Evolutionary conservation across 306 rosid genomes (phyloP).

Genomic region (Quercus engelmannii): DNA sequence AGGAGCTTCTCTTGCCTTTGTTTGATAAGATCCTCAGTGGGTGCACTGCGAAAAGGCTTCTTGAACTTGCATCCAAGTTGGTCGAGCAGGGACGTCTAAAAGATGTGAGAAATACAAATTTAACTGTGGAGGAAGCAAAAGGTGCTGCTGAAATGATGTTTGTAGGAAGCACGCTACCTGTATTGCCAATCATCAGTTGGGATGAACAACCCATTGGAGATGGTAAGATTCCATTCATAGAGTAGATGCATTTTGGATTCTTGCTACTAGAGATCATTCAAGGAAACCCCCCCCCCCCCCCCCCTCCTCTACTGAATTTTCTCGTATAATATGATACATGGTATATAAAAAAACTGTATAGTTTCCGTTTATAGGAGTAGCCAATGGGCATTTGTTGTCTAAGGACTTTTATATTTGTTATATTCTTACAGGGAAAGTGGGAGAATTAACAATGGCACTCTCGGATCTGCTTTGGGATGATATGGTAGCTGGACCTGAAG

Average conservation of each 20-base stretch:
- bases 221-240: conserved; percentile 41
- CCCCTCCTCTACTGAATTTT: no score
- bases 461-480: conserved; percentile 79
- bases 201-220: conserved; percentile 73
- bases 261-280: not conserved
- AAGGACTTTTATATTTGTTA: not conserved
- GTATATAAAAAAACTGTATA: no score
- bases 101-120: conserved; percentile 37
- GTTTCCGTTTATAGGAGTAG: not conserved
- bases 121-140: conserved; percentile 66
- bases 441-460: conserved; percentile 74
- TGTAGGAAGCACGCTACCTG: conserved; percentile 87
- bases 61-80: conserved; percentile 65
- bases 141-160: conserved; percentile 81
- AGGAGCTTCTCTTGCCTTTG: conserved; percentile 71
- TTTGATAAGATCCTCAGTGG: conserved; percentile 70
- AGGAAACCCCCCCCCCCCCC: not conserved
- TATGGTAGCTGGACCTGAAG: conserved; percentile 70
- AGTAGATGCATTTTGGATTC: not conserved
- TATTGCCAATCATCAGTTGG: conserved; percentile 78
- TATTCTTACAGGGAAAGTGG: conserved; percentile 57
- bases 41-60: conserved; percentile 78
- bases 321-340: no score
- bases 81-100: conserved; percentile 59
- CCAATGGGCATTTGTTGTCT: not conserved